phyloP scores from a whole-genome alignment of 2,329 filamentous ascomycete species.

The Fragosphaeria purpurea region DNA sequence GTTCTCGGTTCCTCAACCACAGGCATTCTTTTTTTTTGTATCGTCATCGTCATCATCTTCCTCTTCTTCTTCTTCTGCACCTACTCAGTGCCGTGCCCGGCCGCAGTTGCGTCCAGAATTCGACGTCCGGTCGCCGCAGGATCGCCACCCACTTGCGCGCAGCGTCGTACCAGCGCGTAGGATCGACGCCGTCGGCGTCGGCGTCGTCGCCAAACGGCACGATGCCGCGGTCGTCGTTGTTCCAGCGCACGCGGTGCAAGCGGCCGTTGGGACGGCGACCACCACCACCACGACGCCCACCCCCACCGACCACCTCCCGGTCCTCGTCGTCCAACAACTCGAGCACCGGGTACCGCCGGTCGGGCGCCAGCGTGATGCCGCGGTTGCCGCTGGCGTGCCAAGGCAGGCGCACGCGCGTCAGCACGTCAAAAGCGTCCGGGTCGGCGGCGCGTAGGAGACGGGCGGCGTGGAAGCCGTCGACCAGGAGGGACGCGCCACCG shows the following conservation, averaged over 20 bases:
- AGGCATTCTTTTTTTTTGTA: no score
- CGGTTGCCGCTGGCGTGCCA: slow-evolving; percentile 87
- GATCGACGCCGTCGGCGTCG: slow-evolving; percentile 25
- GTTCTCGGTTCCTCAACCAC: no score
- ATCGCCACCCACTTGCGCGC: slow-evolving; percentile 65
- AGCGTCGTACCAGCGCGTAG: slow-evolving; percentile 66
- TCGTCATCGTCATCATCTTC: no score
- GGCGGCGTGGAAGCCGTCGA: slow-evolving; percentile 77
- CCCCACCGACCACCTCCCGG: not conserved
- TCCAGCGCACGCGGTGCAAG: slow-evolving; percentile 69
- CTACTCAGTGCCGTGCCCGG: slow-evolving; percentile 70
- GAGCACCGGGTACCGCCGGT: slow-evolving; percentile 61
- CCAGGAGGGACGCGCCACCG: slow-evolving; percentile 71
- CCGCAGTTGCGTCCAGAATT: slow-evolving; percentile 72
- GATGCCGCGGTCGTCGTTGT: slow-evolving; percentile 76
- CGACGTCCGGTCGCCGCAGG: slow-evolving; percentile 50
- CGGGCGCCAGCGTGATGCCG: slow-evolving; percentile 69
- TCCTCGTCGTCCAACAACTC: slow-evolving; percentile 37
- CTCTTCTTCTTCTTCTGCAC: slow-evolving; percentile 16
- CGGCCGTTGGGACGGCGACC: not conserved
- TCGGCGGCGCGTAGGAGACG: slow-evolving; percentile 44
- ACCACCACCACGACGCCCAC: not conserved
- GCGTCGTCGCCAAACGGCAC: slow-evolving; percentile 40
- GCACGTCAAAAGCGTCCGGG: slow-evolving; percentile 42
- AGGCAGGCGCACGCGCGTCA: slow-evolving; percentile 50